phyloP scores from a whole-genome alignment of 208 protist genomes.

The Trypanosoma lewisi region DNA sequence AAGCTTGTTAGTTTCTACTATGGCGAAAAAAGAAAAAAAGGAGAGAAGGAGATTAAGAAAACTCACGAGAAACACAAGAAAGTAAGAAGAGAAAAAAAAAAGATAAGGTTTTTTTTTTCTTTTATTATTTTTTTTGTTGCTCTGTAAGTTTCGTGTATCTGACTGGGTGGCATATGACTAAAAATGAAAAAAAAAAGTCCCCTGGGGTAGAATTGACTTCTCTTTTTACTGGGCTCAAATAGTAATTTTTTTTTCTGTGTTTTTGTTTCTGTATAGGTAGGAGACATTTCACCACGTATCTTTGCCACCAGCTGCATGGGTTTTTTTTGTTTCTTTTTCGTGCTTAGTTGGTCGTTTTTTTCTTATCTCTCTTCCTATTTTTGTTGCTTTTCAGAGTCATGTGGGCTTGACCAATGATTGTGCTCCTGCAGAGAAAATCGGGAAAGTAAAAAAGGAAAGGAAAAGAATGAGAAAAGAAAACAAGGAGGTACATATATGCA shows the following conservation, averaged over 20 bases:
- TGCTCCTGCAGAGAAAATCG: neutral
- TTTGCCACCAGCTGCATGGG: neutral
- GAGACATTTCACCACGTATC: too few species aligned
- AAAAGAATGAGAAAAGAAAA: conserved; percentile 4
- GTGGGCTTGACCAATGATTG: neutral
- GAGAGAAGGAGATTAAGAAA: too few species aligned
- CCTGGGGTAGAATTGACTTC: too few species aligned
- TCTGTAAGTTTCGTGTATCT: neutral
- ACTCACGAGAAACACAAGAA: too few species aligned
- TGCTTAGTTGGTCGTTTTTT: neutral
- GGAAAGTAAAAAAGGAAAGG: neutral
- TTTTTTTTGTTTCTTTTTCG: neutral
- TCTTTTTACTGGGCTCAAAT: too few species aligned
- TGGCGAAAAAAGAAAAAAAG: too few species aligned
- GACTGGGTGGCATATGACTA: neutral
- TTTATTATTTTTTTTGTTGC: too few species aligned
- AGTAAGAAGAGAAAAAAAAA: too few species aligned
- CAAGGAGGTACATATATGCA: neutral
- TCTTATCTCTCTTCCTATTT: neutral
- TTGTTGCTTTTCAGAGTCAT: too few species aligned
- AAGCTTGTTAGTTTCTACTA: too few species aligned
- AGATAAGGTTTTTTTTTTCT: too few species aligned
- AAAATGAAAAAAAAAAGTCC: neutral
- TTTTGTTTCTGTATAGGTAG: neutral
- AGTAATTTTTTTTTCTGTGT: neutral